Percentiles rank a stretch among this genome's conserved stretches.
Conservation (phyloP, 345 rosid species). For the Eucalyptus virginea region DNA sequence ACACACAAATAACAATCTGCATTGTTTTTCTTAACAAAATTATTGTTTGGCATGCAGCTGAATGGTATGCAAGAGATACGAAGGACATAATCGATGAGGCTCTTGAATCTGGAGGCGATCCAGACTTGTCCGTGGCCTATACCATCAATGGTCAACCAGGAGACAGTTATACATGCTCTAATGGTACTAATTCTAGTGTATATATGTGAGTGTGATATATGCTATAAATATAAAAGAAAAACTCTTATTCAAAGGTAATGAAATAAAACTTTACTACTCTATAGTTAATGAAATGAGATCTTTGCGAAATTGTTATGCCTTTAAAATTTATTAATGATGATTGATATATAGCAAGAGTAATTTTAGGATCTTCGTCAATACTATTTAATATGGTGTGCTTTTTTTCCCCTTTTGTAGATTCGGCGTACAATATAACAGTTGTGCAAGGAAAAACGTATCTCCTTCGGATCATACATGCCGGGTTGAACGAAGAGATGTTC, state of each 20-base stretch:
- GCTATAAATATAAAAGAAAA: not conserved
- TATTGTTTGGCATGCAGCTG: not conserved
- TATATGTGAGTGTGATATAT: not conserved
- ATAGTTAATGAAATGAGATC: not conserved
- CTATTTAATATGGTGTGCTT: not conserved
- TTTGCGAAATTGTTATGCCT: not conserved
- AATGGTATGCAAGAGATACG: not conserved
- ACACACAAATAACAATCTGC: not conserved
- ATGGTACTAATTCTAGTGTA: not conserved
- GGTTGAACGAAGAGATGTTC: not conserved
- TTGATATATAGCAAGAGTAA: not conserved
- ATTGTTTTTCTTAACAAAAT: not conserved
- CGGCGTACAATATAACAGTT: not conserved
- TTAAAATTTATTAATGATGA: not conserved
- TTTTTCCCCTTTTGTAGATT: not conserved
- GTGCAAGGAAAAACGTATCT: not conserved
- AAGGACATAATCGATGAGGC: not conserved
- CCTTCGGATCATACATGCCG: not conserved
- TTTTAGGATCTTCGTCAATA: not conserved
- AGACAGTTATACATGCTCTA: not conserved
- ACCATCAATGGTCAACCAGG: not conserved
- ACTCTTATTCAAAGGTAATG: not conserved
- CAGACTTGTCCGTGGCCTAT: not conserved
- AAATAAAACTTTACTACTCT: not conserved
- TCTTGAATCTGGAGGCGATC: not conserved